Evolutionary conservation across 306 rosid species (phyloP).

Genomic region (Dryas octopetala): DNA sequence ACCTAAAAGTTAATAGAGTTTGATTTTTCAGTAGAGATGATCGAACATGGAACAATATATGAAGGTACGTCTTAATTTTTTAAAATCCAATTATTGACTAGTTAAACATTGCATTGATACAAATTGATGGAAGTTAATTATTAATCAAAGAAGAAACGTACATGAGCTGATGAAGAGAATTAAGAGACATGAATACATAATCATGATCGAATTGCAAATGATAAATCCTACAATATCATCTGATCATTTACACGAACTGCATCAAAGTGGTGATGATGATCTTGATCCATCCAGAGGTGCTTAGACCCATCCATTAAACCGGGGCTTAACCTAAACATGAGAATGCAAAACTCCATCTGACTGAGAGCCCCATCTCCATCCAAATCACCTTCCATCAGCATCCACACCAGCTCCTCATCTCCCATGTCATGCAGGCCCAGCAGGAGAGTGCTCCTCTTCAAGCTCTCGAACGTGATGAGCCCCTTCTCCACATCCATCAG

Average conservation of each 20-base stretch:
- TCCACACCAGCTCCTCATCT: slow-evolving; percentile 56
- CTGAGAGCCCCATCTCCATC: slow-evolving; percentile 73
- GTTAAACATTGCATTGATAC: no score
- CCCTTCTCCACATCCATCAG: slow-evolving; percentile 70
- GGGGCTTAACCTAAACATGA: slow-evolving; percentile 77
- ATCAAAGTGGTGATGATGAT: neutral
- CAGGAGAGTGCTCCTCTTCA: slow-evolving; percentile 46
- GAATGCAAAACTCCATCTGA: slow-evolving; percentile 63
- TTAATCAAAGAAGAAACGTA: neutral
- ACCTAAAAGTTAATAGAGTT: no score
- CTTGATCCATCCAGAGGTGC: neutral
- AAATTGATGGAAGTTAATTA: neutral
- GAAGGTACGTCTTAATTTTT: no score
- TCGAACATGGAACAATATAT: no score
- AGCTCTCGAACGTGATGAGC: slow-evolving; percentile 68
- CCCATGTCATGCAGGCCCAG: slow-evolving; percentile 50
- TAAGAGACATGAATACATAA: neutral
- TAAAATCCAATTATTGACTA: no score
- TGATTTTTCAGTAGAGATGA: no score
- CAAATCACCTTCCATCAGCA: slow-evolving; percentile 70
- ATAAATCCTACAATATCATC: neutral
- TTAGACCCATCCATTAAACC: slow-evolving; percentile 33
- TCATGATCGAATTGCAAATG: no score
- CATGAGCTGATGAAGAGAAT: neutral
- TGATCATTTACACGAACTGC: slow-evolving; percentile 6